Conservation (phyloP, 805 yeast species). For the Brettanomyces nanus region DNA sequence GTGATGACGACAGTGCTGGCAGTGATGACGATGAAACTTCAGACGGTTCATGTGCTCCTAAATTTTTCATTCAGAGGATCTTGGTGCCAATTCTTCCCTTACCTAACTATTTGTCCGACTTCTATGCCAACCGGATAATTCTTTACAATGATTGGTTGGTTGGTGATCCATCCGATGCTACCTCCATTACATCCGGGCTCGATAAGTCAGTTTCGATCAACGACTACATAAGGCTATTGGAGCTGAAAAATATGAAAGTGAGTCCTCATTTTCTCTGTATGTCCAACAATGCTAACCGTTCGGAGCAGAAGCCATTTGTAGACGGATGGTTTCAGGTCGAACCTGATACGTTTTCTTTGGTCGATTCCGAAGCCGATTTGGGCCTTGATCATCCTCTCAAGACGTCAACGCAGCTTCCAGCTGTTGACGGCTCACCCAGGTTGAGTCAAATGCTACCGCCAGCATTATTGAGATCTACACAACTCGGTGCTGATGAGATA, state of each 20-base stretch:
- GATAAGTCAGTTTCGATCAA: slow-evolving; percentile 11
- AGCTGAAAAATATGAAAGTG: slow-evolving; percentile 10
- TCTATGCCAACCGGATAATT: slow-evolving; percentile 22
- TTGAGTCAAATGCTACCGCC: no score
- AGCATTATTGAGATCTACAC: no score
- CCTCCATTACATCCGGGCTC: slow-evolving; percentile 1
- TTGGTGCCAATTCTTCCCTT: slow-evolving; percentile 25
- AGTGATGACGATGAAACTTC: slow-evolving; percentile 5
- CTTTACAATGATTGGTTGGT: slow-evolving; percentile 25
- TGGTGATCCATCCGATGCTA: slow-evolving; percentile 6
- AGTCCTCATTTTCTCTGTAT: slow-evolving; percentile 21
- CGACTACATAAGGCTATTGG: slow-evolving; percentile 17
- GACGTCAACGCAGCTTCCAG: no score
- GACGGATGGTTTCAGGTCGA: slow-evolving; percentile 7
- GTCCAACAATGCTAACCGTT: background rate
- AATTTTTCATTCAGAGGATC: slow-evolving; percentile 21
- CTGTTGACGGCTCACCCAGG: no score
- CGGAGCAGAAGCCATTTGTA: slow-evolving; percentile 1
- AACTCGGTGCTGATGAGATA: background rate
- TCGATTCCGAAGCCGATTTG: no score
- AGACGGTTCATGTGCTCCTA: background rate
- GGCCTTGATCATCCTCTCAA: no score
- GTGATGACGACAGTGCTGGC: slow-evolving; percentile 6
- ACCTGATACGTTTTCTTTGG: slow-evolving; percentile 1
- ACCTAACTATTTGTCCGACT: slow-evolving; percentile 20